These are phyloP conservation scores for Tylopilus cervinicoccineus DNA, from an alignment of 768 basidiomycete genomes.

Conservation along the genomic window DNA sequence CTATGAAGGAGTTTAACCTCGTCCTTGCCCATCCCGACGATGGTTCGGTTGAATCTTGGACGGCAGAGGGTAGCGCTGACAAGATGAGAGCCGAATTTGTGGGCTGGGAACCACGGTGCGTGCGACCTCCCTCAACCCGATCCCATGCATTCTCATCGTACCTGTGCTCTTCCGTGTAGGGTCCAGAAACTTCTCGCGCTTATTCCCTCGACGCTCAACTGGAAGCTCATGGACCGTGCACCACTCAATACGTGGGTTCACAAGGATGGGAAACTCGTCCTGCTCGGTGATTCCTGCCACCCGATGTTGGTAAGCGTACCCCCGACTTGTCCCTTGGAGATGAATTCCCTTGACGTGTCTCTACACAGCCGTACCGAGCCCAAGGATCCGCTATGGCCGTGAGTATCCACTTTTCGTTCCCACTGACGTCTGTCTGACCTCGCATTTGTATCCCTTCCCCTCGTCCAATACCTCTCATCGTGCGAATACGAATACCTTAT, in stretches of 20 bases:
- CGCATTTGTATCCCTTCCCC: not conserved
- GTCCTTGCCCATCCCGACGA: conserved; percentile 42
- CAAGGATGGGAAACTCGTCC: conserved; percentile 36
- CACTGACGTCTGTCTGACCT: not conserved
- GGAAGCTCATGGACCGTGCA: conserved; percentile 45
- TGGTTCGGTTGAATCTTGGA: conserved; percentile 43
- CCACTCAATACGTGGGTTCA: conserved; percentile 51
- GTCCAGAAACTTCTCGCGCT: conserved; percentile 43
- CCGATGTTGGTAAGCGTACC: conserved; percentile 42
- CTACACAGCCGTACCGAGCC: conserved; percentile 43
- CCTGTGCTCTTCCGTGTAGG: conserved; percentile 17
- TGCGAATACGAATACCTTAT: not conserved
- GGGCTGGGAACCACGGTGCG: conserved; percentile 47
- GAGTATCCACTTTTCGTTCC: conserved; percentile 9
- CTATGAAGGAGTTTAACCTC: conserved; percentile 41
- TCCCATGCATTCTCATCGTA: conserved; percentile 2
- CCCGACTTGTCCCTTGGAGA: not conserved
- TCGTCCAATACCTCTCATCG: not conserved
- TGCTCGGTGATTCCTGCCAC: conserved; percentile 56
- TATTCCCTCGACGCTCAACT: conserved; percentile 44
- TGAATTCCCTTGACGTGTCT: not conserved
- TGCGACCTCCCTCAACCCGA: conserved; percentile 1
- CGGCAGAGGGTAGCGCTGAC: conserved; percentile 37
- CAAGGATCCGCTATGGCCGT: conserved; percentile 57
- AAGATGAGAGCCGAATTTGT: conserved; percentile 46